phyloP scores from a whole-genome alignment of 345 rosid species.

The Microcos paniculata region DNA sequence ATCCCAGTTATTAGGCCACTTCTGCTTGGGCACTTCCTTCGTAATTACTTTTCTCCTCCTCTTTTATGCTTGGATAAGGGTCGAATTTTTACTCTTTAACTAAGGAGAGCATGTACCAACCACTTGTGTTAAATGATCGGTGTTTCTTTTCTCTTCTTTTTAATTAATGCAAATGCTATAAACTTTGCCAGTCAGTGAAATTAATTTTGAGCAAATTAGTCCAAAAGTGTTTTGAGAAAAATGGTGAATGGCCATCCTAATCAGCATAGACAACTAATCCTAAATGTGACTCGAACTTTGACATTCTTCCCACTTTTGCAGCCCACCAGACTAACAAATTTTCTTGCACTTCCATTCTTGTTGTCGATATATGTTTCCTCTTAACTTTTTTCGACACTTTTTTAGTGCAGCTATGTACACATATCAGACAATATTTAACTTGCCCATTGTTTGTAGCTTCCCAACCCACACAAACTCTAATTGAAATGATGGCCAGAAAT shows the following conservation, averaged over 20 bases:
- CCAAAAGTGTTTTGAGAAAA: background rate
- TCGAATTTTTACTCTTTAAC: too few relatives aligned
- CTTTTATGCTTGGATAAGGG: too few relatives aligned
- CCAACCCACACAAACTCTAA: background rate
- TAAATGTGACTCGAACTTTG: background rate
- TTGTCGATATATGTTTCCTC: background rate
- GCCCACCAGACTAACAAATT: background rate
- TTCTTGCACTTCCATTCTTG: background rate
- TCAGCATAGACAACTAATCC: slow-evolving; percentile 2
- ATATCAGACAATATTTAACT: background rate
- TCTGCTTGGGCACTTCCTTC: too few relatives aligned
- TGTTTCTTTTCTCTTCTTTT: background rate
- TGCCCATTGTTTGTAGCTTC: background rate
- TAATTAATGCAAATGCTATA: background rate
- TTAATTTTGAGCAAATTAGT: too few relatives aligned
- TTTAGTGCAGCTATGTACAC: background rate
- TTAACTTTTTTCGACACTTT: background rate
- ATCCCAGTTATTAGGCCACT: background rate
- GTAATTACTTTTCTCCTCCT: too few relatives aligned
- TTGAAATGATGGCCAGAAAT: background rate
- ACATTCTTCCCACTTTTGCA: background rate
- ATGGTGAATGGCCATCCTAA: background rate
- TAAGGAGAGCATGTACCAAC: too few relatives aligned
- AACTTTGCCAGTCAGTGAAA: background rate
- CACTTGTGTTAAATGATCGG: too few relatives aligned